These are phyloP conservation scores for Nemania bipapillata DNA, from an alignment of 2,329 filamentous ascomycete species.

Conservation along the genomic window DNA sequence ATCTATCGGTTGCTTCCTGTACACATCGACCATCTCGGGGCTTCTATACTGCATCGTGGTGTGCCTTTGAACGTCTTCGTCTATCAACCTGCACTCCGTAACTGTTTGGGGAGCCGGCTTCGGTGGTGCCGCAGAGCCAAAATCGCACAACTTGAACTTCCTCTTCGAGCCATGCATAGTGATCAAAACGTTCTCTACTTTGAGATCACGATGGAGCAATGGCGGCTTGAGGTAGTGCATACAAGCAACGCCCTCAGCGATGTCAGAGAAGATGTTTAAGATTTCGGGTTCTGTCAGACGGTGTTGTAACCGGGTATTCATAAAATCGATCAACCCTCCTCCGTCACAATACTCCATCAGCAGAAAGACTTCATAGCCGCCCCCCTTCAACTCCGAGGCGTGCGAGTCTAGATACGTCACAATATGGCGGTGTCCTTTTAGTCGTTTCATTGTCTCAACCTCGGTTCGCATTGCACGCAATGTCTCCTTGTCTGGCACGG, in stretches of 20 bases:
- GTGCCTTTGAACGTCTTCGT: constrained; percentile 96
- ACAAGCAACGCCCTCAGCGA: constrained; percentile 93
- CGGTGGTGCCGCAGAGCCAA: constrained; percentile 88
- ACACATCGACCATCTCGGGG: constrained; percentile 98
- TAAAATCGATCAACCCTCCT: constrained; percentile 97
- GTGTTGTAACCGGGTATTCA: constrained; percentile 98
- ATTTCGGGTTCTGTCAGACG: constrained; percentile 97
- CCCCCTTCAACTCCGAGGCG: constrained; percentile 89
- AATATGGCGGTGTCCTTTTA: constrained; percentile 95
- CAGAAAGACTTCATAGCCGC: constrained; percentile 96
- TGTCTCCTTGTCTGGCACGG: constrained; percentile 94
- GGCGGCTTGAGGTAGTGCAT: constrained; percentile 99
- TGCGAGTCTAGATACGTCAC: constrained; percentile 99
- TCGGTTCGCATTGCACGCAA: constrained; percentile 96
- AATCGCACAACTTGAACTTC: constrained; percentile 96
- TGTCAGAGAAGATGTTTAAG: constrained; percentile 93
- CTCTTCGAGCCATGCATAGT: constrained; percentile 72
- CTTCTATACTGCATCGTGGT: constrained; percentile 97
- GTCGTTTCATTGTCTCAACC: constrained; percentile 99
- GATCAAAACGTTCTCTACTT: constrained; percentile 98
- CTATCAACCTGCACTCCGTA: constrained; percentile 88
- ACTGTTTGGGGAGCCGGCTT: constrained; percentile 85
- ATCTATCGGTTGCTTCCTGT: constrained; percentile 93
- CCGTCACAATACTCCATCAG: constrained; percentile 98
- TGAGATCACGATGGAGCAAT: constrained; percentile 90